Percentiles rank a stretch among this genome's conserved stretches.
phyloP scores from a whole-genome alignment of 768 basidiomycete species.

The Leccinellum luteum region DNA sequence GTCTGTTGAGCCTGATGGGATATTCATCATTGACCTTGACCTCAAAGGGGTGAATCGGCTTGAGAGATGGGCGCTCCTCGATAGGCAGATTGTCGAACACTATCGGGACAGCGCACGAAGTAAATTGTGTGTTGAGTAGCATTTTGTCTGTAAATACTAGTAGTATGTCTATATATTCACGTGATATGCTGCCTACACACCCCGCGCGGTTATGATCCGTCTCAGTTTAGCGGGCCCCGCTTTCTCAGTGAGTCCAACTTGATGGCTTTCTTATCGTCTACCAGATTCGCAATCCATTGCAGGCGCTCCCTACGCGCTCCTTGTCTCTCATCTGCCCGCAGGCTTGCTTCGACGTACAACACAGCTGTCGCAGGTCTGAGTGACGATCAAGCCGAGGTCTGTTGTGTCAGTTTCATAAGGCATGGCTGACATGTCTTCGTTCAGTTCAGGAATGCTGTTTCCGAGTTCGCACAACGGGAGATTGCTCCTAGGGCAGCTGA shows the following conservation, averaged over 20 bases:
- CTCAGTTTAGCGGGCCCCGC: neutral
- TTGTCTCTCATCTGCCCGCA: neutral
- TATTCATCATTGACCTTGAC: conserved; percentile 85
- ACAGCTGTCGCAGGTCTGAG: conserved; percentile 71
- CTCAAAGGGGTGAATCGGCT: conserved; percentile 68
- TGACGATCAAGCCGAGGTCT: conserved; percentile 77
- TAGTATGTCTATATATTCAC: too few relatives aligned
- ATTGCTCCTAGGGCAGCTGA: conserved; percentile 83
- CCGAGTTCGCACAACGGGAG: conserved; percentile 79
- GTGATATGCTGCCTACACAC: conserved; percentile 1
- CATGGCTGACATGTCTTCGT: neutral
- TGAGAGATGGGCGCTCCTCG: conserved; percentile 69
- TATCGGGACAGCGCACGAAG: conserved; percentile 30
- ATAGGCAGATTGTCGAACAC: conserved; percentile 57
- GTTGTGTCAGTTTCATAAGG: conserved; percentile 12
- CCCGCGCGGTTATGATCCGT: conserved; percentile 15
- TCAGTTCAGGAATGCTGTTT: conserved; percentile 80
- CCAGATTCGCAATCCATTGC: conserved; percentile 11
- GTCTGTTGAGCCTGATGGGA: conserved; percentile 35
- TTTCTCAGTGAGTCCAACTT: neutral
- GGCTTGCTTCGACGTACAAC: conserved; percentile 59
- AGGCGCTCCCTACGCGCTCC: conserved; percentile 1
- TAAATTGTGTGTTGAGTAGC: conserved; percentile 24
- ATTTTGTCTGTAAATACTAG: too few relatives aligned
- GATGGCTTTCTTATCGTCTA: conserved; percentile 14